Evolutionary conservation across 352 stramenopile genomes (phyloP), one percentile per base, ranked within the genome.

Genomic region (Aphanomyces cochlioides): DNA sequence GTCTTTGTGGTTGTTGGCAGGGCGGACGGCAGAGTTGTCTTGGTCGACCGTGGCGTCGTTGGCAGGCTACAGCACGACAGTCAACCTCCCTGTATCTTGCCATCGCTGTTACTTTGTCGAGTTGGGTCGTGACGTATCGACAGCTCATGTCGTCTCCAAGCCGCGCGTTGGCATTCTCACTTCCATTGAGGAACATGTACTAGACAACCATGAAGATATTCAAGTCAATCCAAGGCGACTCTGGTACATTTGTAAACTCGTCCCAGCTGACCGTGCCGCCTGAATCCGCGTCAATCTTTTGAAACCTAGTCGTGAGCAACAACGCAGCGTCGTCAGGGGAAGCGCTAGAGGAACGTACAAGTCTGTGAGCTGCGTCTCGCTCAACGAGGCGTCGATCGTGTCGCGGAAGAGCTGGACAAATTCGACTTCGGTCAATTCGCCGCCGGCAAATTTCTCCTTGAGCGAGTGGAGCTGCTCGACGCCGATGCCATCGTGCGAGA

Each of bases 271-370:
- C 86, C 2, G 82, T 92, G 28, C 89, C 89, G 64, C 92, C 83
- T 6, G 79, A 90, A 76, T 94, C 93, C 3, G 85, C 88, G 58
- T 96, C 89, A 56, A 96, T 93, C 77, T 96, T 95, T 72, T 90
- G 85, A 66, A 92, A 92, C 36, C 85, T 92, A 54, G 19, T 43
- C 37, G 15, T 40, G 28, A 36, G 50, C 7, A 36, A 40, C 19
- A 72, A 10, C 7, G 21, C 12, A 28, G 28, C 28, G 28, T 28
- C 0, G 28, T 28, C 28, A 10, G 28, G 37, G 41, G 58, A 3
- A 41, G 37, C 5, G 47, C n/a, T 69, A 40, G 28, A 19, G 37
- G 10, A 4, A 39, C 78, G 82, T 82, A 95, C 78, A 95, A 77
- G 54, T 95, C 84, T 1, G 80, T 89, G 41, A 95, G 80, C 64